These are phyloP conservation scores for Magnolia changhungtana DNA, from an alignment of 164 flowering plant genomes.

Conservation along the genomic window DNA sequence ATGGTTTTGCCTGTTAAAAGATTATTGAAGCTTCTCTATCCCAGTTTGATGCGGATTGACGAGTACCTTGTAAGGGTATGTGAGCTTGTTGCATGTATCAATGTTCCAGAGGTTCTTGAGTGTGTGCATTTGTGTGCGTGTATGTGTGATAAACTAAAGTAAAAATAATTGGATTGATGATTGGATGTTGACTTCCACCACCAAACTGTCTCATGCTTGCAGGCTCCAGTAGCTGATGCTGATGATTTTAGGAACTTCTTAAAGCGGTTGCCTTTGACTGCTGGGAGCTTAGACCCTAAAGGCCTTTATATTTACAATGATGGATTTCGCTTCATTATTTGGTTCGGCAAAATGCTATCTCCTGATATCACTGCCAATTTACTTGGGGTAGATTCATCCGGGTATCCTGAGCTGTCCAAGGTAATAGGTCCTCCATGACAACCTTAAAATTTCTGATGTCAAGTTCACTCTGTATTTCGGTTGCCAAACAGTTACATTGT, in stretches of 20 bases:
- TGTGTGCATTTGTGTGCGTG: background rate
- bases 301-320: conserved; percentile 88
- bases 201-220: background rate
- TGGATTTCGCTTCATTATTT: conserved; percentile 80
- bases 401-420: conserved; percentile 54
- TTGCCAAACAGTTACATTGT: background rate
- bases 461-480: background rate
- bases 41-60: conserved; percentile 74
- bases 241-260: conserved; percentile 38
- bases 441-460: background rate
- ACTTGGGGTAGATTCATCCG: conserved; percentile 66
- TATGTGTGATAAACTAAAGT: background rate
- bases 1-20: conserved; percentile 81
- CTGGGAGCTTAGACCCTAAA: conserved; percentile 74
- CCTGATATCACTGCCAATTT: conserved; percentile 61
- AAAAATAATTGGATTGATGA: background rate
- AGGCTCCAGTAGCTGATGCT: conserved; percentile 37
- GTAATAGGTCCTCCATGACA: conserved; percentile 25
- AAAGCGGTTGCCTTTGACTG: conserved; percentile 54
- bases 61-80: conserved; percentile 70
- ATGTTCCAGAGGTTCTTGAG: background rate
- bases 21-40: conserved; percentile 81
- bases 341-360: conserved; percentile 89
- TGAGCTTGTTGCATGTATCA: background rate
- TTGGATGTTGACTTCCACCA: background rate